Evolutionary conservation across 2,329 filamentous ascomycete species (phyloP), one percentile per base, ranked within the genome.

Genomic region (Huntiella moniliformis): DNA sequence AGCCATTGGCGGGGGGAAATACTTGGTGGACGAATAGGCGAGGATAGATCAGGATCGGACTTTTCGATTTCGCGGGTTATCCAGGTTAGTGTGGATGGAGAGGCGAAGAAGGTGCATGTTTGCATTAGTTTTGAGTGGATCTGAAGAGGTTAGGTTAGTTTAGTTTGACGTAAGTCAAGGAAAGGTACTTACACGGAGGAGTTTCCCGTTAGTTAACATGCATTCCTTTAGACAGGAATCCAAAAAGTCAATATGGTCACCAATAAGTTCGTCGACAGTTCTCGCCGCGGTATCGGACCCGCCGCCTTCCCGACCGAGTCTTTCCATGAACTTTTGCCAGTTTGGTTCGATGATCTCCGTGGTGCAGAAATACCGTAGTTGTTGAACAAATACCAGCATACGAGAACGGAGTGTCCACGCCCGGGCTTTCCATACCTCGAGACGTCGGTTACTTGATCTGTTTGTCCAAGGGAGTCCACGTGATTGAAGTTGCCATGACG

Each of bases 181-280:
- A 38, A n/a, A 36, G 38, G 36, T 10, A 61, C 68, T 53, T 71
- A 94, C 88, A 63, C 85, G 80, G 4, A 98, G 65, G 5, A 98
- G 70, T 64, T 94, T 95, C 58, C 84, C 85, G 60, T 98, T 95
- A 15, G 91, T 98, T 52, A 98, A 70, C 86, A 96, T 96, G 66
- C 91, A 96, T 64, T 96, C 91, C 63, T 96, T 98, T 56, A 98
- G 68, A 60, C 91, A 98, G 3, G 91, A 96, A 55, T 95, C 91
- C 41, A 98, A 66, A 60, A 98, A 98, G 62, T 96, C 91, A 50
- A 98, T 87, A 63, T 98, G 91, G 57, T 96, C 87, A 63, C 96
- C 85, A 91, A 98, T 98, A 57, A 98, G 65, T 63, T 96, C 86
- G 57, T 98, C 91, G 1, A 98, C 91, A 0, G 91, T 98, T 34